Evolutionary conservation across 345 rosid species (phyloP), one percentile per base, ranked within the genome.

Genomic region (Citrus cavaleriei): DNA sequence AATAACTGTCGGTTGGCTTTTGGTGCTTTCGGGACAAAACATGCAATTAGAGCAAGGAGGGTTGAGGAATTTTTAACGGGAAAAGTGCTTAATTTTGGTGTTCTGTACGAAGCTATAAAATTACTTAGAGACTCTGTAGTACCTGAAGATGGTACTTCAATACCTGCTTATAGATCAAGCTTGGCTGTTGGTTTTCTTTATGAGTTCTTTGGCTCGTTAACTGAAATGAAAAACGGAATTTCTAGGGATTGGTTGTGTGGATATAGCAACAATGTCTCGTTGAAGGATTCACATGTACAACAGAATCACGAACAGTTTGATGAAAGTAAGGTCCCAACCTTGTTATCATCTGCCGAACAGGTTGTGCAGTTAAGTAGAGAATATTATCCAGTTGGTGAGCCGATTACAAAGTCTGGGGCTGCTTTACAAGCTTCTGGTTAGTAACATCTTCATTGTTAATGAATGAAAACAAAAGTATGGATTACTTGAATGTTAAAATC

Each of bases 341-440:
- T 81, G 72, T 82, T 95, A 32, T 89, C 86, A 68, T 88, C 95
- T 70, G 78, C 94, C 40, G 88, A 85, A 80, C 98, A 92, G 75
- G 90, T 85, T 57, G 8, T 95, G 7, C 89, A 88, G 81, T 60
- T 77, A 60, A 86, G 83, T 76, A 85, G 78, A 34, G 83, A 90
- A 27, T 87, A 87, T 82, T 78, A 78, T 68, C 98, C 98, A 18
- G 88, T 95, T 67, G 98, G 98, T 38, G 78, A 84, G 73, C 93
- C 97, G 1, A 59, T 89, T 65, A 76, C 65, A 66, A 95, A 95
- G 84, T 77, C 85, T 35, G 95, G 91, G 86, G 93, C 98, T 73
- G 77, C 84, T 72, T 63, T 93, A 73, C 98, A 93, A 79, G 97
- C 98, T 78, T 93, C 98, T 81, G 98, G 98, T 95, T 73, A n/a